Evolutionary conservation across 169 alveolate species (phyloP).

Genomic region (Theileria annulata): DNA sequence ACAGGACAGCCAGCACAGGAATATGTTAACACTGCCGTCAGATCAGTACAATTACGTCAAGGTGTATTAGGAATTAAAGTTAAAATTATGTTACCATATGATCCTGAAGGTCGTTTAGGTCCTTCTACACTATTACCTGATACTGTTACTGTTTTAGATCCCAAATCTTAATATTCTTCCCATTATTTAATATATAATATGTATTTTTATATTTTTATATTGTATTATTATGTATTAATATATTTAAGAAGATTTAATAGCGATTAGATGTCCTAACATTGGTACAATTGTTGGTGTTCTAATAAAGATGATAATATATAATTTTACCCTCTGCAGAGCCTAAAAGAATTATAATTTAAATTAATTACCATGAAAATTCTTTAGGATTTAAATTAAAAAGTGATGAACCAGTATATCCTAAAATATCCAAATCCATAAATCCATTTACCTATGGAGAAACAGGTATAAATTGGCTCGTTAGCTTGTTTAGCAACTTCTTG

Average conservation of each 20-base stretch:
- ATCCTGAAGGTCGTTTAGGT: conserved; percentile 96
- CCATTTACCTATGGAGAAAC: conserved; percentile 25
- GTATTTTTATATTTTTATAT: no score
- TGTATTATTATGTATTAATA: neutral
- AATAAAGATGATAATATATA: neutral
- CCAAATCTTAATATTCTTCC: conserved; percentile 76
- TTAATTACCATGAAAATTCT: conserved; percentile 23
- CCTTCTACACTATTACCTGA: conserved; percentile 95
- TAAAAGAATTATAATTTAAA: neutral
- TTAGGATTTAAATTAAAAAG: conserved; percentile 23
- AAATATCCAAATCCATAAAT: neutral
- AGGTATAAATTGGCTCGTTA: neutral
- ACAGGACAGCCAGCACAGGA: conserved; percentile 98
- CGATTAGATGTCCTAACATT: conserved; percentile 62
- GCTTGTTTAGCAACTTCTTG: conserved; percentile 60
- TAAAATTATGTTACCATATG: conserved; percentile 97
- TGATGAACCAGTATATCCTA: conserved; percentile 35
- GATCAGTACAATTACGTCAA: conserved; percentile 98
- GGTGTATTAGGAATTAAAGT: conserved; percentile 94
- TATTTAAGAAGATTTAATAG: conserved; percentile 6
- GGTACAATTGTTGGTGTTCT: conserved; percentile 65
- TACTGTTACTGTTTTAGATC: conserved; percentile 94
- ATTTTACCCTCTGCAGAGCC: conserved; percentile 42
- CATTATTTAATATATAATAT: no score
- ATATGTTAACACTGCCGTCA: conserved; percentile 95